Percentiles rank a stretch among this genome's conserved stretches.
These are phyloP conservation scores for Neurospora sp. DNA, from an alignment of 495 filamentous ascomycete genomes.

Conservation along the genomic window DNA sequence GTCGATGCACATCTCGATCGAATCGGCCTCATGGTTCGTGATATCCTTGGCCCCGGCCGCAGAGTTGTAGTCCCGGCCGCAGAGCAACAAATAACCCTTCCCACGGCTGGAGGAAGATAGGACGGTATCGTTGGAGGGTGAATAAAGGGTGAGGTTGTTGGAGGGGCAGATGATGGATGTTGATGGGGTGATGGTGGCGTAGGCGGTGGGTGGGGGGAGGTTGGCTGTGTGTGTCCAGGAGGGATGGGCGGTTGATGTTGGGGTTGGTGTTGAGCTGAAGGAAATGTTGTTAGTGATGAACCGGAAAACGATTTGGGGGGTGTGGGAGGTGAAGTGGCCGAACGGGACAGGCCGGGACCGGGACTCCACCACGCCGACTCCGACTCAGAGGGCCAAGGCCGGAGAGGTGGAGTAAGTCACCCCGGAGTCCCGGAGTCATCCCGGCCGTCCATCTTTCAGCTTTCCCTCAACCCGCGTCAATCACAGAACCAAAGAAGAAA, in stretches of 20 bases:
- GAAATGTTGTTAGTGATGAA: not conserved
- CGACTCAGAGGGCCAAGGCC: not conserved
- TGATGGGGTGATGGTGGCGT: not conserved
- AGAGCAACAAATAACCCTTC: conserved; percentile 21
- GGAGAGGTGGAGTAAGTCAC: not conserved
- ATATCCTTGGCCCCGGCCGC: conserved; percentile 18
- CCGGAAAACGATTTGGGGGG: not conserved
- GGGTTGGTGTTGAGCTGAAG: not conserved
- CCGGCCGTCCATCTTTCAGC: not conserved
- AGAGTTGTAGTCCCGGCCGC: conserved; percentile 27
- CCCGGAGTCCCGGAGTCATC: not conserved
- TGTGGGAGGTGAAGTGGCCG: not conserved
- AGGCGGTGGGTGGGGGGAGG: conserved; percentile 8
- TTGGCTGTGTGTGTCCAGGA: not conserved
- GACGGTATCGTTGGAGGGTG: conserved; percentile 1
- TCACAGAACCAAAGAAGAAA: not conserved
- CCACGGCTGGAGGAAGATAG: not conserved
- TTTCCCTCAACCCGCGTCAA: not conserved
- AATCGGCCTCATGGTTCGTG: conserved; percentile 7
- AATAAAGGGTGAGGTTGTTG: conserved; percentile 27
- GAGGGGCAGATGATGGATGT: conserved; percentile 17
- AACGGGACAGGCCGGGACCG: not conserved
- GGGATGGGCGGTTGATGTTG: not conserved
- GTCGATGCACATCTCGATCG: conserved; percentile 23
- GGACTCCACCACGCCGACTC: not conserved